These are phyloP conservation scores for Phytophthora foliorum DNA, from an alignment of 352 stramenopile genomes.

Conservation along the genomic window DNA sequence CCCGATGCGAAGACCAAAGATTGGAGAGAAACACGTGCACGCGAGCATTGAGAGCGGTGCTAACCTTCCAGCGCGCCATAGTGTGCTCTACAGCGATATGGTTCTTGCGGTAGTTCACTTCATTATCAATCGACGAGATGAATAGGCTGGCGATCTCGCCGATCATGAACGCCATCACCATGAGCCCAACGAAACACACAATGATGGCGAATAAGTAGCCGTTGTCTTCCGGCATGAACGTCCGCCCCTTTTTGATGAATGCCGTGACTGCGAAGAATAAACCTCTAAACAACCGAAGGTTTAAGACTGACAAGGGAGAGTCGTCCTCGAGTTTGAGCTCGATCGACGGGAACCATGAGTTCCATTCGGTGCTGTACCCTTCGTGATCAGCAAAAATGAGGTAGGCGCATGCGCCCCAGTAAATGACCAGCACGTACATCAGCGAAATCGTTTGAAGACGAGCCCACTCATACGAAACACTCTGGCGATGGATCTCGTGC, in stretches of 20 bases:
- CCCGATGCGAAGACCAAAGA: constrained; percentile 65
- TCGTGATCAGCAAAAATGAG: constrained; percentile 46
- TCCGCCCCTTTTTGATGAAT: constrained; percentile 70
- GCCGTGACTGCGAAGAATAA: constrained; percentile 66
- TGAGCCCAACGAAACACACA: constrained; percentile 58
- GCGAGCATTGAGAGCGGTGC: constrained; percentile 42
- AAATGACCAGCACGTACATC: constrained; percentile 61
- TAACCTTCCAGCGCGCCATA: constrained; percentile 59
- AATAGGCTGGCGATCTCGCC: constrained; percentile 74
- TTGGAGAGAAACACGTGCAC: constrained; percentile 62
- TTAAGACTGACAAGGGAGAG: constrained; percentile 40
- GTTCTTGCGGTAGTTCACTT: constrained; percentile 74
- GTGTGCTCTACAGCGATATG: constrained; percentile 65
- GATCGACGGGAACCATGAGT: constrained; percentile 56
- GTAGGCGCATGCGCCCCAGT: constrained; percentile 61
- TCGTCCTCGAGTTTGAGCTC: constrained; percentile 37
- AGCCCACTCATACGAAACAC: constrained; percentile 52
- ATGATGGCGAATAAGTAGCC: constrained; percentile 58
- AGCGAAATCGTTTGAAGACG: constrained; percentile 50
- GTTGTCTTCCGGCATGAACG: constrained; percentile 44
- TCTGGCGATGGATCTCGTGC: constrained; percentile 56
- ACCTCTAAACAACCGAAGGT: constrained; percentile 57
- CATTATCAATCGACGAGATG: constrained; percentile 72
- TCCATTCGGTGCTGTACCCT: constrained; percentile 62
- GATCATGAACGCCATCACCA: constrained; percentile 80